Evolutionary conservation across 2,329 filamentous ascomycete genomes (phyloP).

Genomic region (Cladosporium sp.): DNA sequence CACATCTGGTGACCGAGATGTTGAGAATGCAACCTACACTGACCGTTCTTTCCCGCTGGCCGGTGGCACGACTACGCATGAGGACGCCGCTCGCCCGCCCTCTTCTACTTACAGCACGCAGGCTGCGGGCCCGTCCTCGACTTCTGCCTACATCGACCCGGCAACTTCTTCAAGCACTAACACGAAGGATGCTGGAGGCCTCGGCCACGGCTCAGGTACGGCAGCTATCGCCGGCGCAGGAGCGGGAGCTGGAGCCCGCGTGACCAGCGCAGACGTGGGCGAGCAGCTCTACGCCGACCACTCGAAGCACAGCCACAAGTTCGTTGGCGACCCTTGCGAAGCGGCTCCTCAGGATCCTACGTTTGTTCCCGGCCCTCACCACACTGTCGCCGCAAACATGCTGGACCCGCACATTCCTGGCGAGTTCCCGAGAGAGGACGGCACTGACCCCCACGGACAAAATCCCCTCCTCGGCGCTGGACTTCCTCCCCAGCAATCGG

Average conservation of each 20-base stretch:
- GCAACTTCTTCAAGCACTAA: neutral
- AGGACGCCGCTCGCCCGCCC: constrained; percentile 4
- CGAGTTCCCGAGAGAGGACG: constrained; percentile 24
- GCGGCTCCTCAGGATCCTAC: constrained; percentile 7
- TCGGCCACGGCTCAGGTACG: neutral
- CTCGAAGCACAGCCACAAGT: constrained; percentile 18
- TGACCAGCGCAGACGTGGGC: neutral
- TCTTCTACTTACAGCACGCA: neutral
- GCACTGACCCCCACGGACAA: constrained; percentile 16
- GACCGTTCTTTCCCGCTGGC: constrained; percentile 21
- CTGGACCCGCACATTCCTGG: constrained; percentile 33
- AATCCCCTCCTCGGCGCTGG: neutral
- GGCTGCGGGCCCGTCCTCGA: constrained; percentile 2
- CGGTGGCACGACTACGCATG: constrained; percentile 7
- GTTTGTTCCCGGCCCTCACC: constrained; percentile 26
- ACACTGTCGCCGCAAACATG: constrained; percentile 26
- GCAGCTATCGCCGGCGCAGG: neutral
- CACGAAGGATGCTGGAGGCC: neutral
- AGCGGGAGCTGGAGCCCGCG: neutral
- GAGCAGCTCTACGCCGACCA: constrained; percentile 9
- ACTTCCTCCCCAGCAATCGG: neutral
- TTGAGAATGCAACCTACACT: constrained; percentile 23
- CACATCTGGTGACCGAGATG: constrained; percentile 13
- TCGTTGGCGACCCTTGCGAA: constrained; percentile 23
- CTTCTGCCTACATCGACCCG: neutral